Conservation (phyloP, 306 rosid species). For the Boehmeria nivea region DNA sequence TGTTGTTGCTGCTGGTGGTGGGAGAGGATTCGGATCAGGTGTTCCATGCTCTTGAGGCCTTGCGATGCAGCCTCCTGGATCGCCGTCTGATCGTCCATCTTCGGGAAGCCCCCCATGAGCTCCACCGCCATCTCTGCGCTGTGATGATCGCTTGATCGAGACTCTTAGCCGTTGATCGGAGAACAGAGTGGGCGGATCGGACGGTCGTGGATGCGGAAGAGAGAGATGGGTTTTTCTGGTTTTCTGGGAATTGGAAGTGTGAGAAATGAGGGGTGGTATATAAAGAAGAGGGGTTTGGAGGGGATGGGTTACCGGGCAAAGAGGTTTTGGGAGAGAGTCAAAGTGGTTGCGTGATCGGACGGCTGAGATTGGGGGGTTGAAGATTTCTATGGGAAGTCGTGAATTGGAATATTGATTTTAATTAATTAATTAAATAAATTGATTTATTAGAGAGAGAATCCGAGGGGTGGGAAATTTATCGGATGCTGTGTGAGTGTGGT, state of each 20-base stretch:
- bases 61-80: conserved; percentile 76
- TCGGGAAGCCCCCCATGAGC: conserved; percentile 48
- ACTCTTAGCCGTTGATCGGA: neutral
- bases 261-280: conserved; percentile 7
- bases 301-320: conserved; percentile 45
- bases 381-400: conserved; percentile 17
- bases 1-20: conserved; percentile 39
- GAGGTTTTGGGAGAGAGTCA: conserved; percentile 30
- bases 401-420: neutral
- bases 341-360: conserved; percentile 30
- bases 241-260: neutral
- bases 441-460: conserved; percentile 11
- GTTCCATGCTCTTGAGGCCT: conserved; percentile 71
- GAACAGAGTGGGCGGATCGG: neutral
- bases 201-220: neutral
- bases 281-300: conserved; percentile 13
- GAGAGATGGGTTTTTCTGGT: neutral
- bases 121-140: conserved; percentile 91
- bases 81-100: conserved; percentile 69
- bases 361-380: conserved; percentile 37
- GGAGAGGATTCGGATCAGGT: conserved; percentile 51
- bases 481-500: too few species aligned
- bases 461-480: too few species aligned
- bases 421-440: too few species aligned
- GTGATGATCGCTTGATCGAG: neutral